Base-by-base conservation (phyloP, 192 early-diverging fungal genomes). In the Umbelopsis ramanniana region DNA sequence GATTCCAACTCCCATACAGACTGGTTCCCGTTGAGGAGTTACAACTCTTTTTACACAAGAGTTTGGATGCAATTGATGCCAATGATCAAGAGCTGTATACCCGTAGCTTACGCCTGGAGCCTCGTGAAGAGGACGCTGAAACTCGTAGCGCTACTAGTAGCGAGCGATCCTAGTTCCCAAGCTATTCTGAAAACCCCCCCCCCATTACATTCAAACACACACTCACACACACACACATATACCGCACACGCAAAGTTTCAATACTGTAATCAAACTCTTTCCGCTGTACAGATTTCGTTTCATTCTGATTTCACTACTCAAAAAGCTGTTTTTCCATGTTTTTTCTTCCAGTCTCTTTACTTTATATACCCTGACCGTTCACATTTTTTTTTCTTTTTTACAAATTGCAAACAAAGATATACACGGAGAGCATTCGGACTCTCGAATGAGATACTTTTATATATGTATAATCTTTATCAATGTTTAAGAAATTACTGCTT, bases 11-110 rank as follows among this genome's bases (percentile, higher is more conserved):
- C 11, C 85, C 89, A 40, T 95, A 93, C 37, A 83, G 85, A 52
- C 76, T 96, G 40, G 88, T 84, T 10, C 67, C 85, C 9, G 92
- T 98, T 4, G 85, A 87, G 4, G 93, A 96, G 82, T 87, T 97
- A 45, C 92, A 96, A 60, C 77, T 80, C 46, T 86, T 83, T 53
- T 83, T 88, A 21, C 75, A 91, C 6, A 83, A 85, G 52, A 82
- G 86, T 57, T 76, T 87, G 68, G 83, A 89, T 43, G 82, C 85
- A 40, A 89, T 92, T 10, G 78, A 75, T 23, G 53, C 81, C 67
- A 87, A 91, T 73, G 89, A 92, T 12, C 80, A 83, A 67, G 90
- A 89, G 70, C 81, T 92, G 40, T 95, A 93, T 82, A 84, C 88
- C 47, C 86, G 86, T 83, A 92, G 90, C 77, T 81, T 92, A 37